These are phyloP conservation scores for Microsporum audouinii DNA, from an alignment of 2,329 filamentous ascomycete species.

Conservation along the genomic window DNA sequence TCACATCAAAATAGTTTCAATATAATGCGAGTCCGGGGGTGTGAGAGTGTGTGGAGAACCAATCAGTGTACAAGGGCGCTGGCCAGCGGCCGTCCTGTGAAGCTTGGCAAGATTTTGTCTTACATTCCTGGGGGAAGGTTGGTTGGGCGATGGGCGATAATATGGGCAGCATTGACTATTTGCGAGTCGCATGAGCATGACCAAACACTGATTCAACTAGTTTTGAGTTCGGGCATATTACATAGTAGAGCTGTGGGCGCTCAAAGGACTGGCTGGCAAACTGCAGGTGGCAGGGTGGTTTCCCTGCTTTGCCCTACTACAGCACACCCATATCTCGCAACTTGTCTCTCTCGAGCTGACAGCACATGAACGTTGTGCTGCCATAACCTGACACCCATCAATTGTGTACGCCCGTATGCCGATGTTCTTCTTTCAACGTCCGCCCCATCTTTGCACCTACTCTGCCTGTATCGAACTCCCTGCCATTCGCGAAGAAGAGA, in stretches of 20 bases:
- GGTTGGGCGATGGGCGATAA: neutral
- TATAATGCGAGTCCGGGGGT: neutral
- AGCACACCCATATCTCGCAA: neutral
- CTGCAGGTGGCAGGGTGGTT: neutral
- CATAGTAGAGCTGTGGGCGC: neutral
- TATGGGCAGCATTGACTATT: neutral
- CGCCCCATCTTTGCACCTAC: neutral
- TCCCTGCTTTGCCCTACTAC: neutral
- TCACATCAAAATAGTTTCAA: neutral
- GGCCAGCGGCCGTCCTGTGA: neutral
- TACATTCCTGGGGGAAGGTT: neutral
- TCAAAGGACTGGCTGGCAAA: neutral
- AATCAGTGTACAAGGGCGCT: neutral
- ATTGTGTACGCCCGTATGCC: neutral
- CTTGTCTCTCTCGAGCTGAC: neutral
- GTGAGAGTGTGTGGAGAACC: neutral
- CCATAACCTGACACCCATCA: neutral
- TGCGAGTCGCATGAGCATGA: neutral
- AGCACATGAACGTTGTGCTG: neutral
- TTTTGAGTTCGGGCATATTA: neutral
- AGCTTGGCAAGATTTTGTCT: constrained; percentile 1
- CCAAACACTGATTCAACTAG: neutral
- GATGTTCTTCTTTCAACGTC: neutral
- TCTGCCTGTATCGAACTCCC: neutral
- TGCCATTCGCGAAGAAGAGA: neutral